Evolutionary conservation across 2,329 filamentous ascomycete species (phyloP).

Genomic region (Trichophyton simii): DNA sequence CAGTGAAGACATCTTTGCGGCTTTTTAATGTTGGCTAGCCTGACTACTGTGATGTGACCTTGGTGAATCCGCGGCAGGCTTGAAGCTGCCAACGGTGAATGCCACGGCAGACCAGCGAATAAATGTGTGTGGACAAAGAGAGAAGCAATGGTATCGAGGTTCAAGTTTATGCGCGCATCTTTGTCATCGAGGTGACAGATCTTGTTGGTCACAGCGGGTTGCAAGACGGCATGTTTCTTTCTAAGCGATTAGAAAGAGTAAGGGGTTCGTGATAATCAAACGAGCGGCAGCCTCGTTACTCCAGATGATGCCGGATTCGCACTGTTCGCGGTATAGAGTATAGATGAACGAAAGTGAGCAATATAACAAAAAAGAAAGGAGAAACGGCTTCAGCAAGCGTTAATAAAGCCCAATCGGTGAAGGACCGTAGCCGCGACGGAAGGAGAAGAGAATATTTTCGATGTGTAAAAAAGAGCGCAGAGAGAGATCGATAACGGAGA

Average conservation of each 20-base stretch:
- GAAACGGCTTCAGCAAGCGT: background rate
- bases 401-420: background rate
- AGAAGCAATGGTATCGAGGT: background rate
- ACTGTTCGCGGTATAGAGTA: background rate
- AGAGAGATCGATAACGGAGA: background rate
- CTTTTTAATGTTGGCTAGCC: background rate
- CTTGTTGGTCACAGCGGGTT: background rate
- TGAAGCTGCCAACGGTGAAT: background rate
- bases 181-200: background rate
- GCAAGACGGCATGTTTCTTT: background rate
- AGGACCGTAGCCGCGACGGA: background rate
- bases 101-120: background rate
- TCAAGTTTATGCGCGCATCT: background rate
- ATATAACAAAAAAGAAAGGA: background rate
- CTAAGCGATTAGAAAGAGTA: background rate
- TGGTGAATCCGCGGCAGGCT: background rate
- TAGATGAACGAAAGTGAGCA: background rate
- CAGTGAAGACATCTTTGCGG: background rate
- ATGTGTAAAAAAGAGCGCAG: too few species aligned
- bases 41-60: background rate
- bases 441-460: too few species aligned
- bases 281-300: background rate
- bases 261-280: background rate
- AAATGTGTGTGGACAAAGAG: background rate
- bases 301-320: background rate